Evolutionary conservation across 495 filamentous ascomycete genomes (phyloP).

Genomic region (Astrothelium subdiscretum): DNA sequence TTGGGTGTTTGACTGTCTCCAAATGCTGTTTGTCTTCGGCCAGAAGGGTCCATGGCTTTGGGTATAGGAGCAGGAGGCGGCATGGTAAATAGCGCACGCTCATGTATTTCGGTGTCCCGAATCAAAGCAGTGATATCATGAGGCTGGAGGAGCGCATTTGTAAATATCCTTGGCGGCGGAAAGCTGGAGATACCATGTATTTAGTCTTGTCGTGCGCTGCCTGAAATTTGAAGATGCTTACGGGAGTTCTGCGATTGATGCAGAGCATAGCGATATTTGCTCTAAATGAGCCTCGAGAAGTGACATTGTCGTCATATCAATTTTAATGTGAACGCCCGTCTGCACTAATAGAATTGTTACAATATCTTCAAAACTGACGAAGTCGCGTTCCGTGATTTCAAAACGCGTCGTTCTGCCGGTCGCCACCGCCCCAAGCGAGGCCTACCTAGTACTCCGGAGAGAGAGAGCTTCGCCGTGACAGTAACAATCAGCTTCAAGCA

Average conservation of each 20-base stretch:
- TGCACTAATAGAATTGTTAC: neutral
- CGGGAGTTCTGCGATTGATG: constrained; percentile 76
- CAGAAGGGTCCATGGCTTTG: constrained; percentile 4
- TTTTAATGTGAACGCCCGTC: neutral
- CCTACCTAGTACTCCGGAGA: neutral
- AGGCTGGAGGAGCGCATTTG: constrained; percentile 77
- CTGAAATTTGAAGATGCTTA: constrained; percentile 30
- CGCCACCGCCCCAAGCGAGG: neutral
- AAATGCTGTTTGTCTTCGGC: constrained; percentile 24
- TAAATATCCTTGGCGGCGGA: constrained; percentile 85
- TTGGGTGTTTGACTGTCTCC: constrained; percentile 39
- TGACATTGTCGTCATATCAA: constrained; percentile 28
- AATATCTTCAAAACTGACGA: neutral
- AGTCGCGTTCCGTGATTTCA: neutral
- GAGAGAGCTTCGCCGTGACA: neutral
- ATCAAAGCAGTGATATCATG: constrained; percentile 92
- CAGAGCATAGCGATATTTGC: constrained; percentile 75
- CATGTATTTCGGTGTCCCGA: constrained; percentile 89
- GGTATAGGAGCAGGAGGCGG: constrained; percentile 49
- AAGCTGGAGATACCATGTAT: constrained; percentile 47
- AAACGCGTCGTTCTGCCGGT: neutral
- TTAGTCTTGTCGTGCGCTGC: neutral
- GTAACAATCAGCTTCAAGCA: constrained; percentile 3
- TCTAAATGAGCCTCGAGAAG: constrained; percentile 77
- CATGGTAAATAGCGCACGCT: constrained; percentile 88